Conservation (phyloP, 176 grass and related monocot species). For the Rhipidocladum racemiflorum region DNA sequence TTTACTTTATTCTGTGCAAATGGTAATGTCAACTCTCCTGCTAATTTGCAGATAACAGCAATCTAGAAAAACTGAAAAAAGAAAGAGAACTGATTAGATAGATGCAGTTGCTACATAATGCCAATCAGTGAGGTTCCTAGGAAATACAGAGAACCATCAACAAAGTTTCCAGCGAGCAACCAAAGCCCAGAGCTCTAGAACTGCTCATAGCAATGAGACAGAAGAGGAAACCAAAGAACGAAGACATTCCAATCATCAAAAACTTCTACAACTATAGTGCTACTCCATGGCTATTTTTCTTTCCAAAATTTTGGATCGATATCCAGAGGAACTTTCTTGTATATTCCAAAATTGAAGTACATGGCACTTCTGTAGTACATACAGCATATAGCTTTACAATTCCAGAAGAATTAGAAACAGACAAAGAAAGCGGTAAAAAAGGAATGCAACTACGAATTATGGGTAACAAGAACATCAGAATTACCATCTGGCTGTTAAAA, state of each 20-base stretch:
- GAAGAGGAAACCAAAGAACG: not conserved
- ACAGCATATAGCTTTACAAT: slow-evolving; percentile 37
- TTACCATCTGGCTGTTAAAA: slow-evolving; percentile 22
- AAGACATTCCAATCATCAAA: not conserved
- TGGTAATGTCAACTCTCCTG: too few relatives aligned
- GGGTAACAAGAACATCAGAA: slow-evolving; percentile 1
- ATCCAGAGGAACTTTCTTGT: not conserved
- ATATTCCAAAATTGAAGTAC: slow-evolving; percentile 30
- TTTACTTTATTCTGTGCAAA: too few relatives aligned
- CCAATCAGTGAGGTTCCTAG: not conserved
- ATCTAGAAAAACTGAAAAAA: too few relatives aligned
- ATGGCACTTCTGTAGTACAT: slow-evolving; percentile 18
- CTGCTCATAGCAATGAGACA: not conserved
- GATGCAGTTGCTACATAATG: too few relatives aligned
- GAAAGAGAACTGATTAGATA: not conserved
- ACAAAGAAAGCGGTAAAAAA: not conserved
- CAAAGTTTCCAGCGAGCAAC: not conserved
- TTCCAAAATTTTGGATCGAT: slow-evolving; percentile 18
- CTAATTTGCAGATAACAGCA: too few relatives aligned
- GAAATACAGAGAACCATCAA: too few relatives aligned
- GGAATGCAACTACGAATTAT: not conserved
- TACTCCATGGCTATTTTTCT: slow-evolving; percentile 20
- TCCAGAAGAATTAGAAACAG: slow-evolving; percentile 31
- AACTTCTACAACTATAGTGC: not conserved
- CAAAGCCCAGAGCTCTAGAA: not conserved